Conservation (phyloP, 176 grass and related monocot species). For the Triticum turgidum region DNA sequence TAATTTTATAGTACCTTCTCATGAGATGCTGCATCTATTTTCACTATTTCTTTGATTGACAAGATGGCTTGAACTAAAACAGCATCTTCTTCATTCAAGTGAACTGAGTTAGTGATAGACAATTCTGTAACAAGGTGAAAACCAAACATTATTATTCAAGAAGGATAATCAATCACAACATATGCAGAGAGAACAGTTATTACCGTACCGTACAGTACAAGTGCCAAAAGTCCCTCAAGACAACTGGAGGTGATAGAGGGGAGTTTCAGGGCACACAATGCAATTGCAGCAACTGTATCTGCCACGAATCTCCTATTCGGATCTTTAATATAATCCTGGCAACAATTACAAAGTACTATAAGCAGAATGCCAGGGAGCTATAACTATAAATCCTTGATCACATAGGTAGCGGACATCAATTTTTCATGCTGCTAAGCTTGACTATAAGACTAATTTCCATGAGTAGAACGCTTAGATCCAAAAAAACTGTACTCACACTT, state of each 20-base stretch:
- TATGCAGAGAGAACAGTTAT: constrained; percentile 34
- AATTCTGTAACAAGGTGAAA: constrained; percentile 64
- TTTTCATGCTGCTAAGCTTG: not conserved
- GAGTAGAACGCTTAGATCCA: not conserved
- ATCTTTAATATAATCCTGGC: constrained; percentile 95
- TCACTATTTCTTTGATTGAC: constrained; percentile 88
- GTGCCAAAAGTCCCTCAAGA: constrained; percentile 79
- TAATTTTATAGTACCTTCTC: constrained; percentile 64
- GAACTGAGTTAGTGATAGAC: constrained; percentile 48
- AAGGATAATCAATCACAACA: constrained; percentile 30
- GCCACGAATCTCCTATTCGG: constrained; percentile 93
- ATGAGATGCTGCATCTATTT: constrained; percentile 66
- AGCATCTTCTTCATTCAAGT: constrained; percentile 71
- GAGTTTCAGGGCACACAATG: constrained; percentile 68
- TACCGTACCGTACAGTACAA: constrained; percentile 90
- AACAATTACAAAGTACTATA: constrained; percentile 38
- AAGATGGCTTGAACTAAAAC: constrained; percentile 95
- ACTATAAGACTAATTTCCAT: not conserved
- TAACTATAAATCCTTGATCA: constrained; percentile 1
- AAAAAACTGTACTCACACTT: too few relatives aligned
- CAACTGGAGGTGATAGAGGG: constrained; percentile 58
- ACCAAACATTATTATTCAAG: constrained; percentile 21
- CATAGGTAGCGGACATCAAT: not conserved
- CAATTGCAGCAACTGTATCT: constrained; percentile 91
- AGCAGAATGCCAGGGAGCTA: not conserved